Evolutionary conservation across 1,284 basidiomycete species (phyloP), one percentile per base, ranked within the genome.

Genomic region (Heterobasidion annosum): DNA sequence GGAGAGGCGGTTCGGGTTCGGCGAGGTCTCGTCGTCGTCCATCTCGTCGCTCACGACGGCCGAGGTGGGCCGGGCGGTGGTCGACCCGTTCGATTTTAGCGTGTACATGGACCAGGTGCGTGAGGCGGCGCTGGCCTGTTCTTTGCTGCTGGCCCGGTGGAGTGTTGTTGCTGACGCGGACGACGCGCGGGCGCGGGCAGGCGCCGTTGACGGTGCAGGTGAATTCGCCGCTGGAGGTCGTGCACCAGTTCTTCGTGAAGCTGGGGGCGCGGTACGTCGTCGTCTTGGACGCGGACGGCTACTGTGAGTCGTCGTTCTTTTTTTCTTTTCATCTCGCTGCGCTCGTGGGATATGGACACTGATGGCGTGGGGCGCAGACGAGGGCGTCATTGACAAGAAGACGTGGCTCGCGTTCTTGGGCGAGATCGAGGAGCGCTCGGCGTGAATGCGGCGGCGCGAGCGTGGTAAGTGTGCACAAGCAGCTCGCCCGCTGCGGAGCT

Each of bases 311-410:
- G 7, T 42, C 47, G 52, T 47, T 15, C 16, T 2, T 50, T 18
- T 43, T 25, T n/a, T 12, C 37, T 40, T 40, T 15, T 40, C 10
- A 2, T 3, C 10, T 40, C 12, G 37, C 10, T n/a, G 37, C 10
- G 37, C 12, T 12, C 13, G 3, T 8, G 42, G 51, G 40, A 7
- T 40, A 33, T 50, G 49, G 16, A 57, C 58, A 49, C 57, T 34
- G 10, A 40, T 43, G 19, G 9, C 43, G 49, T n/a, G 48, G 46
- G 42, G 32, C 35, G 16, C 60, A 91, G 88, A 94, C 65, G 85
- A 88, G 63, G 95, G 95, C 6, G 76, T 95, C 9, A 88, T 98
- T 56, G 90, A 94, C 68, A 97, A 97, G 77, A 95, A 95, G 70
- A 82, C 82, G 1, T 97, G 92, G 91, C 77, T 95, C 25, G 85